Base-by-base conservation (phyloP, 768 basidiomycete genomes). In the Lactarius deliciosus region DNA sequence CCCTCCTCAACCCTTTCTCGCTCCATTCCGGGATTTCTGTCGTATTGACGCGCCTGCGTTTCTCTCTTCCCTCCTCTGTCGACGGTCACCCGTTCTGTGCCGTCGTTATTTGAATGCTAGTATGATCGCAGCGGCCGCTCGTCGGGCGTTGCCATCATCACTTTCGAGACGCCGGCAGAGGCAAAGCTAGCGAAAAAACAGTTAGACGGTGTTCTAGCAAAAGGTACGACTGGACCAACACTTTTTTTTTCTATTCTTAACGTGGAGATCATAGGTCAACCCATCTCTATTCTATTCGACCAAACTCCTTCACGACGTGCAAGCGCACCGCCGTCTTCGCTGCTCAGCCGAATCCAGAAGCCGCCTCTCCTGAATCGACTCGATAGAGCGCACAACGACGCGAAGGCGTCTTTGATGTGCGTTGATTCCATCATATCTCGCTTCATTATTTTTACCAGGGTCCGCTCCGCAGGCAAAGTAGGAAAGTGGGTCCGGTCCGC, bases 121-220 rank as follows among this genome's bases (percentile, higher is more conserved):
- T 97, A 95, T 81, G 95, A 97, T 80, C 89, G 91, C 76, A 96
- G 94, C 72, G 95, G 95, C 71, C 91, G 95, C 75, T 96, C 95
- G 56, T 86, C 85, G 22, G 95, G 95, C 66, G 82, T 86, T 71
- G 95, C 90, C 65, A 84, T 86, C 71, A 80, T 97, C 75, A 82
- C 86, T 10, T 96, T 88, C 79, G 90, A 92, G 77, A 92, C 87
- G 2, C 72, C 83, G 20, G 81, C 83, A 63, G 91, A 96, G 75
- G 95, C 95, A 40, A 86, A 87, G 45, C 81, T 83, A 66, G 94
- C 94, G 62, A 92, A 92, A 78, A 89, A 88, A 69, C 88, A 91
- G 70, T 91, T 90, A 66, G 85, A 94, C 74, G 93, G 94, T 55
- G 89, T 92, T 71, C 82, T 93, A 68, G 92, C 93, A 40, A 96